Evolutionary conservation across 2,329 filamentous ascomycete species (phyloP), one percentile per base, ranked within the genome.

Genomic region (Drechmeria coniospora): DNA sequence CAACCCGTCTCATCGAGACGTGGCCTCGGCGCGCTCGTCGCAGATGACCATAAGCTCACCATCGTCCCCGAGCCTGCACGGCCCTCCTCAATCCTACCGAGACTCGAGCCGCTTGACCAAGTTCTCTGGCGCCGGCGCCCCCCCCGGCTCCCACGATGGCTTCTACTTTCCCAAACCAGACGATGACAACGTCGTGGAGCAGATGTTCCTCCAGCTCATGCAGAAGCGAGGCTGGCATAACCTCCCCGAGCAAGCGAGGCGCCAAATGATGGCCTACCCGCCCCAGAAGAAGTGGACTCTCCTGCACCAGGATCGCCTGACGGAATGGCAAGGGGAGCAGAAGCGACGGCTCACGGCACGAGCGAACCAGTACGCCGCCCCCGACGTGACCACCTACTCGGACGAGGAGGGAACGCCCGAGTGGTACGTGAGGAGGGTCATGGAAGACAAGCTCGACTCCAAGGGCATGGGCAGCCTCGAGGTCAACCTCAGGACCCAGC

Each of bases 161-260:
- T 70, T 73, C 40, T 54, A 74, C 36, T 69, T 90, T 28, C 68
- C 74, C 25, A 73, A 79, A 42, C 83, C 83, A 11, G 68, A 74
- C 29, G 80, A 92, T 49, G 83, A 92, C 46, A 70, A 74, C 33
- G 59, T 92, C 10, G 79, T 94, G 25, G 83, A 95, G 49, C 75
- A 86, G 46, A 81, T 93, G 61, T 95, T 95, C 46, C 64, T 86
- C 44, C 77, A 83, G 28, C 61, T 98, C 38, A 95, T 98, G 90
- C 81, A 92, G 46, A 94, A 94, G 57, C 74, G 90, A 57, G 90
- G 87, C 38, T 95, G 86, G 82, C 90, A 93, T 57, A 92, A 92
- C 53, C 61, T 98, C 38, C 90, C 90, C 5, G 90, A 98, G 47
- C 83, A 93, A 57, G 90, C 90, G 17, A 74, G 79, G 41, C 69